Conservation (phyloP, 192 early-diverging fungal species). For the Gryganskiella cystojenkinii region DNA sequence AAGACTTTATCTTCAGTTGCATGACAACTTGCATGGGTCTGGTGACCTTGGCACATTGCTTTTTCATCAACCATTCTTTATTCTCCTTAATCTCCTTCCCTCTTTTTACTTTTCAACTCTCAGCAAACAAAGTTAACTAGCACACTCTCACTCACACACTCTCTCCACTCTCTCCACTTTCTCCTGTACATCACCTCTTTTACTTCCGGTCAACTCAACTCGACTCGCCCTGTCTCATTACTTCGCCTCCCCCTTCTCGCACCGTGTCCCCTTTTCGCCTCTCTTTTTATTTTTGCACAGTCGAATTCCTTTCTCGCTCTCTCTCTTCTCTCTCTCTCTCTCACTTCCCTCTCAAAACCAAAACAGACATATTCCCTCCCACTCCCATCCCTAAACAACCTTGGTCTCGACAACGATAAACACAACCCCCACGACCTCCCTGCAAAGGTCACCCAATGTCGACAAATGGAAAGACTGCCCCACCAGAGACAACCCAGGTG, state of each 20-base stretch:
- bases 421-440: neutral
- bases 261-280: neutral
- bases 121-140: no score
- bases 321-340: neutral
- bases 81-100: no score
- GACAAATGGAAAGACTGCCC: neutral
- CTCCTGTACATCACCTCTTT: neutral
- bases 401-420: neutral
- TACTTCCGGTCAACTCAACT: no score
- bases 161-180: neutral
- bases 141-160: neutral
- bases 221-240: no score
- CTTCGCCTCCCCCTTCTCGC: no score
- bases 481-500: constrained; percentile 54
- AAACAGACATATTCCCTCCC: no score
- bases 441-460: neutral
- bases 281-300: neutral
- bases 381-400: no score
- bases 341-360: neutral
- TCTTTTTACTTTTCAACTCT: no score
- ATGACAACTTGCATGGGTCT: no score
- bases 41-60: no score
- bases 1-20: no score
- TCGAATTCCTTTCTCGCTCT: neutral
- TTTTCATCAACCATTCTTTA: no score